These are phyloP conservation scores for Yamadazyma scolyti DNA, from an alignment of 805 yeast genomes.

Conservation along the genomic window DNA sequence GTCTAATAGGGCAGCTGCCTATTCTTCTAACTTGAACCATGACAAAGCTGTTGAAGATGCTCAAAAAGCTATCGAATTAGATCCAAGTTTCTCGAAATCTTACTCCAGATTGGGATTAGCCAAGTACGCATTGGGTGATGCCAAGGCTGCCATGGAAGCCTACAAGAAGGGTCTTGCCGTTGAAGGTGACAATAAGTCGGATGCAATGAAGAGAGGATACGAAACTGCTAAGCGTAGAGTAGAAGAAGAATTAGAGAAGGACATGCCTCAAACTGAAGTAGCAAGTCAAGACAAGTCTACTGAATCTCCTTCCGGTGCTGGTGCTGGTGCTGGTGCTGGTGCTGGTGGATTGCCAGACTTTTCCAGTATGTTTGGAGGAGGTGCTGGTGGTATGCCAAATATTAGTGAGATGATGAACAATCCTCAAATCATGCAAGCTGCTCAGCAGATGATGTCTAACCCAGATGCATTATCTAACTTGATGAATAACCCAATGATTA, in stretches of 20 bases:
- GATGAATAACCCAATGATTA: constrained; percentile 76
- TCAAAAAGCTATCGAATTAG: constrained; percentile 68
- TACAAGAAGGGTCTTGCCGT: constrained; percentile 82
- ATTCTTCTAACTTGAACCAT: constrained; percentile 72
- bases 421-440: constrained; percentile 76
- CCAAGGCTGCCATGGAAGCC: constrained; percentile 85
- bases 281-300: constrained; percentile 20
- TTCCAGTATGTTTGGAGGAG: constrained; percentile 60
- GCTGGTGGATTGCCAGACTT: constrained; percentile 72
- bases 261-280: constrained; percentile 16
- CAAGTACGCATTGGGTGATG: constrained; percentile 88
- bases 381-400: constrained; percentile 70
- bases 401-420: constrained; percentile 72
- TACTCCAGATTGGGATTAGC: constrained; percentile 95
- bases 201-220: constrained; percentile 88
- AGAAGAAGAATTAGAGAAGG: constrained; percentile 61
- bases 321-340: constrained; percentile 36
- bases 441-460: constrained; percentile 53
- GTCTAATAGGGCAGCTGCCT: constrained; percentile 97
- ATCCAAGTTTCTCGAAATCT: constrained; percentile 84
- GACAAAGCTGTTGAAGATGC: constrained; percentile 83
- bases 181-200: constrained; percentile 82
- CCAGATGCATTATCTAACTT: constrained; percentile 72
- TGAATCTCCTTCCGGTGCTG: constrained; percentile 24
- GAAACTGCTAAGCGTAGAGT: constrained; percentile 90